Evolutionary conservation across 2,329 filamentous ascomycete genomes (phyloP), one percentile per base, ranked within the genome.

Genomic region (Nigrograna mackinnonii): DNA sequence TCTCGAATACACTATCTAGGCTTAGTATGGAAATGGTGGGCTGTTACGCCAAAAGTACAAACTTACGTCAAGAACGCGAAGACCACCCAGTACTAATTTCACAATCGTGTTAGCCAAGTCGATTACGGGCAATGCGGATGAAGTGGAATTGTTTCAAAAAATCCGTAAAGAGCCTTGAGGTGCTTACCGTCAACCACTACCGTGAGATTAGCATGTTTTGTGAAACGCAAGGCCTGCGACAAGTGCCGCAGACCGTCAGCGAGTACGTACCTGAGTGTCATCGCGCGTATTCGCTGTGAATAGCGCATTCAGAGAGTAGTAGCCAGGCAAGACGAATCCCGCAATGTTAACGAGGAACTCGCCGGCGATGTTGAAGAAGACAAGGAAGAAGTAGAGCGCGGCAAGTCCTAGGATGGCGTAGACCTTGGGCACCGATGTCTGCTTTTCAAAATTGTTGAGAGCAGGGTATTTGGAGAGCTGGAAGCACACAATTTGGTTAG

Each of bases 341-440:
- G 89, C 88, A 55, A 91, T 74, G 77, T 95, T 95, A 74, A 89
- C 91, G 58, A 95, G 78, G 65, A 94, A 86, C 74, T 91, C 88
- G 60, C 89, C 89, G 52, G 86, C 89, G 54, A 94, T 87, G 81
- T 95, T 95, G 80, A 95, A 91, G 76, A 94, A 84, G 74, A 94
- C 89, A 59, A 94, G 83, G 78, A 92, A 90, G 76, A 94, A 90
- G 79, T 95, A 95, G 55, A 91, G 82, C 38, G 84, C 84, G 47
- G 73, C 85, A 44, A 89, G 66, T 60, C 89, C 89, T 58, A 92
- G 84, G 65, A 88, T 80, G 54, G 83, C 86, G 70, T 95, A 94
- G 63, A 88, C 86, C 79, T 95, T 95, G 67, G 89, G 89, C 37
- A 94, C 80, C 44, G 82, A 84, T 53, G 86, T 87, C 72, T 88